Evolutionary conservation across 139 green algal species (phyloP).

Genomic region (Closterium sp.): DNA sequence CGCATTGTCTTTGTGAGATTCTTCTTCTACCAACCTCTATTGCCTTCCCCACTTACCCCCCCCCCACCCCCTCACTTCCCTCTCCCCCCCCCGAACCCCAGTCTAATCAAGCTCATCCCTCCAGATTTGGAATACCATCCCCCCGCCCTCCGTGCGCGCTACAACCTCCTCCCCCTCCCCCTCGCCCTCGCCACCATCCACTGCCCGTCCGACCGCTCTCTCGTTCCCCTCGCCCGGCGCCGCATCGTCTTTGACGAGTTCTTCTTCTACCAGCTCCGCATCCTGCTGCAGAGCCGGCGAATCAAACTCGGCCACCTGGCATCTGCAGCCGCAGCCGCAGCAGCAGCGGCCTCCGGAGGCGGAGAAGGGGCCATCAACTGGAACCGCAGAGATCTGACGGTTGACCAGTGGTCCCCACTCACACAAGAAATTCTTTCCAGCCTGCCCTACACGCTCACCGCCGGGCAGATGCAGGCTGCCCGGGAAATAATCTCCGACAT

Average conservation of each 20-base stretch:
- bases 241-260: constrained; percentile 85
- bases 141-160: too few species aligned
- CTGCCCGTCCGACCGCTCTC: too few species aligned
- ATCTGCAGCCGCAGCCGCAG: background rate
- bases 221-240: constrained; percentile 27
- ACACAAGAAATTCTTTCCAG: background rate
- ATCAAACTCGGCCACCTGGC: background rate
- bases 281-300: background rate
- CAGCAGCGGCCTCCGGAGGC: background rate
- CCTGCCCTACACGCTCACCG: background rate
- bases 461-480: too few species aligned
- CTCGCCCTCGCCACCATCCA: too few species aligned
- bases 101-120: too few species aligned
- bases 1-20: constrained; percentile 84
- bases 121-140: too few species aligned
- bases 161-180: too few species aligned
- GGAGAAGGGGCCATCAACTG: too few species aligned
- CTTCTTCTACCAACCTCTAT: constrained; percentile 73
- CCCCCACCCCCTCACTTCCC: too few species aligned
- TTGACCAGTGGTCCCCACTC: background rate
- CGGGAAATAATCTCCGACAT: too few species aligned
- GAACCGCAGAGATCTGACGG: background rate
- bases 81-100: too few species aligned
- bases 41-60: too few species aligned
- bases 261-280: constrained; percentile 74